phyloP scores from a whole-genome alignment of 129 eudicot genomes.

The Pulicaria dysenterica region DNA sequence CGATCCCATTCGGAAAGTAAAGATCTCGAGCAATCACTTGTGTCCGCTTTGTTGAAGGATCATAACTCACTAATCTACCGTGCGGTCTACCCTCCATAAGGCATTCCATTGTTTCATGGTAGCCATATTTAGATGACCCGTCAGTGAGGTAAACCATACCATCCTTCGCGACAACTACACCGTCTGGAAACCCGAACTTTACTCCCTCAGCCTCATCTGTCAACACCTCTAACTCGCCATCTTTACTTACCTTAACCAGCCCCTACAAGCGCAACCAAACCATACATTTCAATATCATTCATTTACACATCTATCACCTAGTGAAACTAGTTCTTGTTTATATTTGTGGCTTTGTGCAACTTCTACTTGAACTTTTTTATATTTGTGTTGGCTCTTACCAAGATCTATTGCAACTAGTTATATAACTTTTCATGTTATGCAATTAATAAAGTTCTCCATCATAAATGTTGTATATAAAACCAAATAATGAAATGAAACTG shows the following conservation, averaged over 20 bases:
- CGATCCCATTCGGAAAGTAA: constrained; percentile 79
- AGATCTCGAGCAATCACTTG: constrained; percentile 58
- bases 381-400: too few relatives aligned
- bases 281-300: not conserved
- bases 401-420: too few relatives aligned
- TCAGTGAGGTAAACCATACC: constrained; percentile 36
- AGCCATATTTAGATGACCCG: constrained; percentile 11
- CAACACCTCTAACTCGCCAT: constrained; percentile 27
- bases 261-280: constrained; percentile 24
- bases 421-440: too few relatives aligned
- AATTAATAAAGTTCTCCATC: too few relatives aligned
- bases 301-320: too few relatives aligned
- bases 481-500: not conserved
- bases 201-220: constrained; percentile 29
- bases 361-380: too few relatives aligned
- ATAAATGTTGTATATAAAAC: too few relatives aligned
- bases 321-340: too few relatives aligned
- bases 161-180: constrained; percentile 24
- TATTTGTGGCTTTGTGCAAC: too few relatives aligned
- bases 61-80: constrained; percentile 73
- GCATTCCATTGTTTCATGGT: not conserved
- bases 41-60: constrained; percentile 60
- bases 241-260: constrained; percentile 20
- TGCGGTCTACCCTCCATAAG: constrained; percentile 49
- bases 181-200: constrained; percentile 16